Evolutionary conservation across 108 stramenopile species (phyloP), one percentile per base, ranked within the genome.

Genomic region (Skeletonema tropicum): DNA sequence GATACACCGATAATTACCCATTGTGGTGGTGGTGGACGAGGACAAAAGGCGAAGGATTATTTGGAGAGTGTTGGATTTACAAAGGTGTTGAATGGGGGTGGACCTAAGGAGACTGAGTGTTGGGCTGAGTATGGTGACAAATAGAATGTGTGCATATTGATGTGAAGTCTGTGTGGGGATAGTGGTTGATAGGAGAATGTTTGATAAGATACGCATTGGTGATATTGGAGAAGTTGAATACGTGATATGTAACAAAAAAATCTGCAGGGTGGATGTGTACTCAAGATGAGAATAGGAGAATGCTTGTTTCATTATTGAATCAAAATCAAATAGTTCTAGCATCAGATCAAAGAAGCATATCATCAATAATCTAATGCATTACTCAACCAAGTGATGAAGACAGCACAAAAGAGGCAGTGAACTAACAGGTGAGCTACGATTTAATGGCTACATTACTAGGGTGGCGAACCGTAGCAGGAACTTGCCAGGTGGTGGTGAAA

Each of bases 11-110:
- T 96, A 41, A 93, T 96, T 70, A 94, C 95, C 10, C 95, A 96
- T 77, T 96, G 95, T 74, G 95, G 95, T 64, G 95, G 88, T 26
- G 95, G 95, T 3, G 90, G 90, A 38, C 77, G 95, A 0, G 95
- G 95, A 39, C 90, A 92, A 65, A 86, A 84, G 81, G 95, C 95
- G 9, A 96, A 94, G 85, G 90, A 92, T 4, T 96, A 70, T 73
- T 82, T 96, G 74, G 73, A 77, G 67, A 69, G 73, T 21, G 86
- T 92, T 41, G 95, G 95, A 58, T 96, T 85, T 68, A 91, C 87
- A 0, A 96, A 93, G 66, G 95, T 96, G 2, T 60, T 96, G 60
- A 96, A 96, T 80, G 95, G 95, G 58, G 95, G 91, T 29, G 95
- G 95, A 33, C 92, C 92, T 13, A 91, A 93, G 71, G 90, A 91